These are phyloP conservation scores for Mycena vulgaris DNA, from an alignment of 768 basidiomycete species.

Conservation along the genomic window DNA sequence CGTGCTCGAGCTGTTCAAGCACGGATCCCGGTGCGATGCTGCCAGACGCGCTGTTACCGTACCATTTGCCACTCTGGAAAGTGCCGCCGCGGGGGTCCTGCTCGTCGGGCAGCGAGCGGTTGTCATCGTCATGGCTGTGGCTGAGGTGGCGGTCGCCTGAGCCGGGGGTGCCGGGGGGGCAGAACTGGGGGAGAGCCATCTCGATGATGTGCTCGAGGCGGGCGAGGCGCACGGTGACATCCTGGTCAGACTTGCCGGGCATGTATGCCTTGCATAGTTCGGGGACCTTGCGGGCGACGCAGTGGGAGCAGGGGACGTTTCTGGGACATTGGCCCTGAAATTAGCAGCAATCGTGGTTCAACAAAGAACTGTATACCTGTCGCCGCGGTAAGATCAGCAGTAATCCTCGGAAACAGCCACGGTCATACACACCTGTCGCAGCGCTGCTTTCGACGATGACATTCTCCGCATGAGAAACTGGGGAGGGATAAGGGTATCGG, in stretches of 20 bases:
- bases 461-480: slow-evolving; percentile 91
- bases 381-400: too few relatives aligned
- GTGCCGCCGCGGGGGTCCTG: slow-evolving; percentile 83
- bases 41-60: slow-evolving; percentile 86
- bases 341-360: too few relatives aligned
- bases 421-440: slow-evolving; percentile 78
- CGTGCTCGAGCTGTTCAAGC: slow-evolving; percentile 80
- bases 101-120: slow-evolving; percentile 80
- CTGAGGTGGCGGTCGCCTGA: slow-evolving; percentile 61
- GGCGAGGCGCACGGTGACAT: slow-evolving; percentile 79
- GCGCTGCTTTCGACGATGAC: slow-evolving; percentile 90
- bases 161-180: slow-evolving; percentile 58
- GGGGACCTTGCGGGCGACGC: slow-evolving; percentile 88
- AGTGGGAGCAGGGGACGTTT: slow-evolving; percentile 59
- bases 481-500: slow-evolving; percentile 15
- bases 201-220: slow-evolving; percentile 89
- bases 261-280: slow-evolving; percentile 92
- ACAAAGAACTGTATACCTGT: too few relatives aligned
- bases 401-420: slow-evolving; percentile 41
- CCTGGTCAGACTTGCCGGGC: slow-evolving; percentile 89
- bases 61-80: slow-evolving; percentile 91
- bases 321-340: slow-evolving; percentile 5
- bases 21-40: slow-evolving; percentile 86
- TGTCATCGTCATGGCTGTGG: slow-evolving; percentile 72
- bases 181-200: slow-evolving; percentile 83